phyloP scores from a whole-genome alignment of 2,329 filamentous ascomycete species.

The Fusarium sp. region DNA sequence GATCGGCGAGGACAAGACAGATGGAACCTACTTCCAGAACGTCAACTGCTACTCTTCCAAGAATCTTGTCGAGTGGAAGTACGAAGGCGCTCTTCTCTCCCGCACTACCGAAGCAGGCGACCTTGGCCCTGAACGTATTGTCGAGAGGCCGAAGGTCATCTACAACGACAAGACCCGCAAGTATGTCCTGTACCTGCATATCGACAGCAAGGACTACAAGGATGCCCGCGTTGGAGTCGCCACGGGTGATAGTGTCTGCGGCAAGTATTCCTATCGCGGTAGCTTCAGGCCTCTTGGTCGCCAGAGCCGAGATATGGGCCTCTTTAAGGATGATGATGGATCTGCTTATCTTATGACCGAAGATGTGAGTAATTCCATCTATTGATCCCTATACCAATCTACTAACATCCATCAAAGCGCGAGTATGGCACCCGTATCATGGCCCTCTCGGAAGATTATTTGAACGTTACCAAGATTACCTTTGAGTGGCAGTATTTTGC shows the following conservation, averaged over 20 bases:
- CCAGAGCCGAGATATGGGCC: background rate
- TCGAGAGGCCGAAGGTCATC: conserved; percentile 76
- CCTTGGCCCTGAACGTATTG: conserved; percentile 69
- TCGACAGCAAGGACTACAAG: conserved; percentile 69
- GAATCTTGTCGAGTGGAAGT: conserved; percentile 72
- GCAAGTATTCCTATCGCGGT: conserved; percentile 59
- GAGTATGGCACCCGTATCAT: conserved; percentile 68
- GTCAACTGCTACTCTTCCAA: conserved; percentile 75
- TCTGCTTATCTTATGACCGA: conserved; percentile 71
- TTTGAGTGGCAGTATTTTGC: conserved; percentile 65
- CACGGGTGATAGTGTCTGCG: conserved; percentile 67
- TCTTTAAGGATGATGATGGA: conserved; percentile 66
- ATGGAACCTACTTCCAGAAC: conserved; percentile 70
- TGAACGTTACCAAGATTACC: conserved; percentile 58
- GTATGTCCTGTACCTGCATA: conserved; percentile 78
- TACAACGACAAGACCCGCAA: conserved; percentile 72
- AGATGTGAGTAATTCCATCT: conserved; percentile 57
- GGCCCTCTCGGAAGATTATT: conserved; percentile 66
- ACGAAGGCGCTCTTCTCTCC: conserved; percentile 68
- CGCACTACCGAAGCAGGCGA: conserved; percentile 56
- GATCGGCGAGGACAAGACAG: conserved; percentile 76
- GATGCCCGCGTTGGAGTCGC: conserved; percentile 75
- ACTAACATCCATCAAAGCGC: conserved; percentile 46
- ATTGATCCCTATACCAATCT: too few relatives aligned
- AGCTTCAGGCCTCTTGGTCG: conserved; percentile 46